These are phyloP conservation scores for Scheffersomyces stambukii DNA, from an alignment of 1,139 yeast species.

Conservation along the genomic window DNA sequence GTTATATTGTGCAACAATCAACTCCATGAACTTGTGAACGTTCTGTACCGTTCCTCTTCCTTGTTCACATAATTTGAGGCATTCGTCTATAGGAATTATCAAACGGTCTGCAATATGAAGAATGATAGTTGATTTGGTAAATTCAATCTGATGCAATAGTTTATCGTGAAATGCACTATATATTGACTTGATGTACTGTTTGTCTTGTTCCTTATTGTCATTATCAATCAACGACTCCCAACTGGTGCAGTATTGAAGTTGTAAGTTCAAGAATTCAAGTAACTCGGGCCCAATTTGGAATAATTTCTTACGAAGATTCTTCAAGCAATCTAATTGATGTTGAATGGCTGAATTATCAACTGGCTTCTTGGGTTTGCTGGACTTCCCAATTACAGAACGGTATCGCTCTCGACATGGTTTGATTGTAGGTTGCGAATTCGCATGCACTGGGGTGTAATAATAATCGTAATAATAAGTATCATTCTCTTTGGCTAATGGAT, in stretches of 20 bases:
- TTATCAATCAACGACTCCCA: conserved; percentile 9
- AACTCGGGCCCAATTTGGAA: conserved; percentile 10
- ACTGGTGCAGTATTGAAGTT: conserved; percentile 9
- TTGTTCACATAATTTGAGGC: conserved; percentile 7
- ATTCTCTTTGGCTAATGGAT: too few species aligned
- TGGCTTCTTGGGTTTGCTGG: conserved; percentile 1
- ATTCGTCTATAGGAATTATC: conserved; percentile 11
- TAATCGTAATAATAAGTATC: too few species aligned
- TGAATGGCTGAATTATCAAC: conserved; percentile 6
- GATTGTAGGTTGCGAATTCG: too few species aligned
- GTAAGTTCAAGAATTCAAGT: conserved; percentile 9
- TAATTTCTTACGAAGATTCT: conserved; percentile 7
- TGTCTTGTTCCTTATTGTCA: background rate
- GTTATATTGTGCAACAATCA: conserved; percentile 10
- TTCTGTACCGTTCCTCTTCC: conserved; percentile 6
- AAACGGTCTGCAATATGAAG: conserved; percentile 8
- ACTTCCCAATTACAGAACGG: conserved; percentile 2
- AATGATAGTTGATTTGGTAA: conserved; percentile 9
- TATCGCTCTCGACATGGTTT: conserved; percentile 5
- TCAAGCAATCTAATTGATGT: conserved; percentile 8
- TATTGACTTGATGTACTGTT: conserved; percentile 5
- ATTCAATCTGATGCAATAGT: conserved; percentile 8
- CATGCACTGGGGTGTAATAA: too few species aligned
- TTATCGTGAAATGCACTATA: conserved; percentile 9
- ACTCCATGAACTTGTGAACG: conserved; percentile 10